Base-by-base conservation (phyloP, 345 rosid species). In the Stellera chamaejasme region DNA sequence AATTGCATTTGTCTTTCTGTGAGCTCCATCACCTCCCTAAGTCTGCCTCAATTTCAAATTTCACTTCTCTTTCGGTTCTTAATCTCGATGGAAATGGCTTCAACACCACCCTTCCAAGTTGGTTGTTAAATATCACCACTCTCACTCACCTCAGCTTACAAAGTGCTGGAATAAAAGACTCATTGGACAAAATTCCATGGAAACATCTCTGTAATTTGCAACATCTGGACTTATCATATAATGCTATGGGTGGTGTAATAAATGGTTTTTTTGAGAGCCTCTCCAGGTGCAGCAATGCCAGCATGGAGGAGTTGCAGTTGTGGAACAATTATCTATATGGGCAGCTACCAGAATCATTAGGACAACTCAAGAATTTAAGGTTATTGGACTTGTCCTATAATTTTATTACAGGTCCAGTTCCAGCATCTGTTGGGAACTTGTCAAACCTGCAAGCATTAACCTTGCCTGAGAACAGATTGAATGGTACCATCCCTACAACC, bases 61-160 rank as follows among this genome's bases (percentile, higher is more conserved):
- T 67, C 6, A 54, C 72, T 10, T 65, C 71, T 3, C 68, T 66
- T 57, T 13, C 11, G 8, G 69, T 54, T 2, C 68, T 73, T 54
- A 71, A 65, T 43, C 70, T 73, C 43, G 66, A 74, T 16, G 25
- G 56, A 45, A 72, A 68, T 52, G 69, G 49, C 12, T 68, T 72
- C 64, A 60, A 55, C 12, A 43, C 72, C 53, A 25, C 64, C 2
- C 42, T 64, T 4, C 70, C 69, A 11, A 14, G 39, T 0, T 72
- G 76, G 69, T 36, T 72, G 14, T 63, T 67, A 58, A 63, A 72
- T 19, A 19, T 16, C 16, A 59, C 27, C 4, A 27, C 10, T 10
- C 69, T 64, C 47, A 61, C n/a, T 26, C 23, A 60, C 26, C 50
- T 69, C 32, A 19, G 23, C 23, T 19, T 19, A 0, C 23, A 19